Conservation (phyloP, 192 early-diverging fungal genomes). For the Oehlia diaphana region DNA sequence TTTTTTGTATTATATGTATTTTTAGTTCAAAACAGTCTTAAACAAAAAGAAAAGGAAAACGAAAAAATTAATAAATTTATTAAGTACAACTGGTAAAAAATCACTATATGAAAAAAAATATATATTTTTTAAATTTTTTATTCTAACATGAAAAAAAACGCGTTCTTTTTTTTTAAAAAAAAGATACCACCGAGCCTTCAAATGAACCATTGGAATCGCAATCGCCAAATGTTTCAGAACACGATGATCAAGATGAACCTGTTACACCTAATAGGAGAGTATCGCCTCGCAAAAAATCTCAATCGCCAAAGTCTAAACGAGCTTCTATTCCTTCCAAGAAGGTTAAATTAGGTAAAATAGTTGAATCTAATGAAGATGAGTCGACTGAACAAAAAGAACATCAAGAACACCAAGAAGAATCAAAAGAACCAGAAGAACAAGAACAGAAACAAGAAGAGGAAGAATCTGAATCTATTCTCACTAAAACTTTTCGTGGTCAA, state of each 20-base stretch:
- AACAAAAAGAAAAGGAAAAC: slow-evolving; percentile 7
- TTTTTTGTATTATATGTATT: not conserved
- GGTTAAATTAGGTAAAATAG: not conserved
- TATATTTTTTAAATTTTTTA: not conserved
- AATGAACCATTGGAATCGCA: not conserved
- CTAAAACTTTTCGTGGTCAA: slow-evolving; percentile 13
- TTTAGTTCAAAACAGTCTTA: slow-evolving; percentile 6
- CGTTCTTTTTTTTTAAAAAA: not conserved
- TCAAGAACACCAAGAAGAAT: not conserved
- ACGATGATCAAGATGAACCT: not conserved
- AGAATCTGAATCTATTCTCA: not conserved
- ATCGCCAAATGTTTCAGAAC: not conserved
- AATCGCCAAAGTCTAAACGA: not conserved
- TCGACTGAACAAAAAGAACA: not conserved
- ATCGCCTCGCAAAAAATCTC: not conserved
- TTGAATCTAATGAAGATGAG: not conserved
- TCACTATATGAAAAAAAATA: not conserved
- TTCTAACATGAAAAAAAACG: not conserved
- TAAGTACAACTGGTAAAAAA: not conserved
- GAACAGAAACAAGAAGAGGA: not conserved
- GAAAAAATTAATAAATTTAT: slow-evolving; percentile 8
- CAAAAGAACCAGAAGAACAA: too few relatives aligned
- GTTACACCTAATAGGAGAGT: too few relatives aligned
- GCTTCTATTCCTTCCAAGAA: not conserved
- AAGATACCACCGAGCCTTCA: not conserved